phyloP scores from a whole-genome alignment of 306 rosid genomes.

The Cicer pinnatifidum region DNA sequence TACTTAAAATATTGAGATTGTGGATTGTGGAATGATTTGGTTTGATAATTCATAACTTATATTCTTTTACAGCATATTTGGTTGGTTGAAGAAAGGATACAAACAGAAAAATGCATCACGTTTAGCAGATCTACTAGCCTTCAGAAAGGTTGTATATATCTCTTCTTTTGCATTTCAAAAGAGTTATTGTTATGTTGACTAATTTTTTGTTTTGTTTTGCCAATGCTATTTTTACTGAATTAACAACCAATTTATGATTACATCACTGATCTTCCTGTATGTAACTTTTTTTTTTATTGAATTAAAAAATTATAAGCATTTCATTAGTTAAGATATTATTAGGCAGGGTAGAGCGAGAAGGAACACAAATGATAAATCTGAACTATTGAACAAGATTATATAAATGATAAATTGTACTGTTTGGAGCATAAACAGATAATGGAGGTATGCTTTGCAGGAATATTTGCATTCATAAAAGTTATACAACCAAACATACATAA shows the following conservation, averaged over 20 bases:
- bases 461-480: no score
- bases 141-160: constrained; percentile 68
- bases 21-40: neutral
- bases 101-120: constrained; percentile 76
- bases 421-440: neutral
- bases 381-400: no score
- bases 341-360: neutral
- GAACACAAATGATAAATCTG: neutral
- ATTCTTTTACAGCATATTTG: constrained; percentile 61
- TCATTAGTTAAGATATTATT: constrained; percentile 30
- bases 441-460: no score
- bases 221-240: no score
- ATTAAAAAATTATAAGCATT: constrained; percentile 38
- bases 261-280: no score
- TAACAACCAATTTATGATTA: no score
- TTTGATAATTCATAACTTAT: neutral
- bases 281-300: no score
- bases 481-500: no score
- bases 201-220: no score
- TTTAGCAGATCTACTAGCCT: constrained; percentile 81
- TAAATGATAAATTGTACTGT: neutral
- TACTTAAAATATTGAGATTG: neutral
- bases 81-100: constrained; percentile 83
- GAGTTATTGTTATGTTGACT: no score
- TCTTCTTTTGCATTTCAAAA: neutral